These are phyloP conservation scores for Posidonia oceanica DNA, from an alignment of 116 monocot genomes.

Conservation along the genomic window DNA sequence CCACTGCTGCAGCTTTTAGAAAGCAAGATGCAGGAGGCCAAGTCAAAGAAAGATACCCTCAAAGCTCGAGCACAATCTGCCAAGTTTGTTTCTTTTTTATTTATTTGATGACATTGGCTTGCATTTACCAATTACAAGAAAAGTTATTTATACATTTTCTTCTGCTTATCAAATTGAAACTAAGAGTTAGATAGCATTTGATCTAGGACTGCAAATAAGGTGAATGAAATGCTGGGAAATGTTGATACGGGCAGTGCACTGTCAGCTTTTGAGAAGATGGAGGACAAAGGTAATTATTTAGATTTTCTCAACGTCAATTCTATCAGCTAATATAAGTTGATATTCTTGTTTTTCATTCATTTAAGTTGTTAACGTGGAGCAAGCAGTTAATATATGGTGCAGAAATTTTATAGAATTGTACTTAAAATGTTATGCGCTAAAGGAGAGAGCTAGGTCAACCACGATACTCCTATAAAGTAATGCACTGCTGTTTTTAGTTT, in stretches of 20 bases:
- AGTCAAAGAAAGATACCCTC: conserved; percentile 91
- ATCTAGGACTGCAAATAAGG: conserved; percentile 84
- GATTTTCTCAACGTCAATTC: conserved; percentile 5
- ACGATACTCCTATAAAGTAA: no score
- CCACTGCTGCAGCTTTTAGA: conserved; percentile 60
- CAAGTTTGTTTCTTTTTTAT: conserved; percentile 50
- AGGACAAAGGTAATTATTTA: conserved; percentile 62
- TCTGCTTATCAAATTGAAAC: not conserved
- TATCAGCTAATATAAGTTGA: not conserved
- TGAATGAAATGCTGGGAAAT: conserved; percentile 93
- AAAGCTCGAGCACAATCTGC: conserved; percentile 97
- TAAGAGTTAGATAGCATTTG: conserved; percentile 5
- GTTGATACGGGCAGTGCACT: conserved; percentile 92
- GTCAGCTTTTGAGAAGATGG: conserved; percentile 98
- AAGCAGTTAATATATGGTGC: no score
- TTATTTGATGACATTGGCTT: not conserved
- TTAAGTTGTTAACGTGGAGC: no score
- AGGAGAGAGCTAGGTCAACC: no score
- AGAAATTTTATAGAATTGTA: no score
- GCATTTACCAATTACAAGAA: not conserved
- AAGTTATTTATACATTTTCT: not conserved
- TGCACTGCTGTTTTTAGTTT: no score
- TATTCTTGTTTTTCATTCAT: no score
- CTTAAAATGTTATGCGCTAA: no score
- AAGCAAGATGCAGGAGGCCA: conserved; percentile 97